Evolutionary conservation across 169 alveolate genomes (phyloP).

Genomic region (Nephromyces sp.): DNA sequence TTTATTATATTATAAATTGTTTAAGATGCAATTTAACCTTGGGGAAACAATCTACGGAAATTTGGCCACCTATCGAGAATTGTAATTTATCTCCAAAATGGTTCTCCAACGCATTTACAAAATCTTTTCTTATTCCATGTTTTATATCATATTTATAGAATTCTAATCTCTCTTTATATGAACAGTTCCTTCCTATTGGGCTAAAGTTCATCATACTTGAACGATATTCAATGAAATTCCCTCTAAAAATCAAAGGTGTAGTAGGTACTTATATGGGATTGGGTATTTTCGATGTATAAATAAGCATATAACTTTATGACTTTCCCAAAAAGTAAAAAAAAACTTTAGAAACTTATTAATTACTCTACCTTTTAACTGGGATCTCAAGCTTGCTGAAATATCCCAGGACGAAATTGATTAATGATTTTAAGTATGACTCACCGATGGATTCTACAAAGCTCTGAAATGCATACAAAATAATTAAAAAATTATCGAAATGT

Average conservation of each 20-base stretch:
- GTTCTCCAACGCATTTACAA: conserved; percentile 45
- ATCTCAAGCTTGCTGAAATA: conserved; percentile 79
- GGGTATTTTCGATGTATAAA: background rate
- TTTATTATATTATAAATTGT: background rate
- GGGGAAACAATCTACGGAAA: conserved; percentile 88
- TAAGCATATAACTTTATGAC: background rate
- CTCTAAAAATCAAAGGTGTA: conserved; percentile 44
- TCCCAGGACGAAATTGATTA: conserved; percentile 71
- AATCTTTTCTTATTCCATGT: conserved; percentile 50
- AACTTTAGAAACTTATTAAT: background rate
- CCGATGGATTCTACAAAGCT: conserved; percentile 61
- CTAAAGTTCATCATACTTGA: conserved; percentile 87
- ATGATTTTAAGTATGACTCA: conserved; percentile 62
- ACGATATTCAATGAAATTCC: conserved; percentile 87
- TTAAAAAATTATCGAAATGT: background rate
- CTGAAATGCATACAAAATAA: conserved; percentile 6
- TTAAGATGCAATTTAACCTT: conserved; percentile 35
- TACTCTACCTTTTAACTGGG: conserved; percentile 81
- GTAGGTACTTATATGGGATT: background rate
- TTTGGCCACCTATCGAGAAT: conserved; percentile 92
- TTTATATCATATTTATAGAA: conserved; percentile 59
- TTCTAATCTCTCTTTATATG: conserved; percentile 70
- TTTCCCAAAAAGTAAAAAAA: background rate
- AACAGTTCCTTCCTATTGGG: conserved; percentile 94
- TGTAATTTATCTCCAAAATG: conserved; percentile 64